Evolutionary conservation across 1,284 basidiomycete species (phyloP), one percentile per base, ranked within the genome.

Genomic region (Waitea zeae): DNA sequence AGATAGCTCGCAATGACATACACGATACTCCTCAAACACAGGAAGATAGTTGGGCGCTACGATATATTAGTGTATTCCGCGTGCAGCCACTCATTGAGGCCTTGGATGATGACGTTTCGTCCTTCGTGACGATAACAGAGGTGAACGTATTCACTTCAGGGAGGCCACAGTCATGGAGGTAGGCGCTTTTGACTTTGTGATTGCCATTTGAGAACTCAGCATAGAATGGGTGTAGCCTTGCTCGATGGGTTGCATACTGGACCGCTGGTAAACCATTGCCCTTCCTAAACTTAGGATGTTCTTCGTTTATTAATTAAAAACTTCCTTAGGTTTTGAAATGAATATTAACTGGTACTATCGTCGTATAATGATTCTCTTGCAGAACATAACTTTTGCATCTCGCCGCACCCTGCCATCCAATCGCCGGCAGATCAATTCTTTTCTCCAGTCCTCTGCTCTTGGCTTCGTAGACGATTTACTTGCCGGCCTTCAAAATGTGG

Each of bases 91-190:
- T 64, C 36, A 41, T 54, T n/a, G 62, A 68, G 41, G 62, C 63
- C 0, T 56, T 66, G 22, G 63, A 66, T 36, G 62, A 67, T 33
- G 64, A 67, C 36, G 62, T 58, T 0, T 61, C 61, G 0, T 62
- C 63, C 0, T 65, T 56, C 36, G 51, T 61, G 27, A 64, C 58
- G 6, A 50, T 66, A 11, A 55, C 56, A 9, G 64, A 66, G 39
- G 58, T 62, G 6, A 67, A 67, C 38, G 49, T 49, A 4, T 63
- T 64, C 31, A 54, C 55, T 12, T 32, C 43, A 1, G 37, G 41
- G 36, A 37, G 52, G 20, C 54, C 52, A 1, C 37, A 41, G 9
- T 46, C 48, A 17, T 59, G 59, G 49, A 51, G 54, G 51, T 52
- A 45, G 39, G 12, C 26, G 5, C 7, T 29, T 12, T 34, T 34